Base-by-base conservation (phyloP, 352 stramenopile genomes). In the Globisporangium viniferum region DNA sequence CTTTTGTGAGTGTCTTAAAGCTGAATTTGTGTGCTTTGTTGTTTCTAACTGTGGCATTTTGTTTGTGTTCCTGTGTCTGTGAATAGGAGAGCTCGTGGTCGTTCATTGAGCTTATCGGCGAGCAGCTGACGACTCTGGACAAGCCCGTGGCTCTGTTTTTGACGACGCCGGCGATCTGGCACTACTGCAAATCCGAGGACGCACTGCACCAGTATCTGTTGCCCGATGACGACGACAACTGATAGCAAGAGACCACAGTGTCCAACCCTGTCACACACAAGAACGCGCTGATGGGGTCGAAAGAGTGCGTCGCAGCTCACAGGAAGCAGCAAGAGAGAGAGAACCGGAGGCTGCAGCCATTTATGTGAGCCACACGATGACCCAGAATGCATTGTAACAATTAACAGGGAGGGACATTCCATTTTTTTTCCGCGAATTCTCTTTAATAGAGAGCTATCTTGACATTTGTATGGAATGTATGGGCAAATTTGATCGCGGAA, bases 121-220 rank as follows among this genome's bases (percentile, higher is more conserved):
- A 79, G 57, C 92, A 94, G 67, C 74, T 96, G 7, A 65, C 74
- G 68, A 79, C 74, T 14, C 74, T 96, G 14, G 80, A 86, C 63
- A 81, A 77, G 58, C 89, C 82, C 24, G 81, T 92, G 44, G 79
- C 75, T 39, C 66, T 92, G 14, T 96, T 96, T 65, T 68, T 91
- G 49, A 78, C 77, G 31, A 82, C 78, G 1, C 86, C 84, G 5
- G 88, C 83, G 55, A 51, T 94, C 33, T 96, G 84, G 78, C 88
- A 96, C 73, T 96, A 90, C 69, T 93, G 86, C 82, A 90, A 92
- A 68, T 80, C 80, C 1, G 84, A 94, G 66, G 81, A 92, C 56
- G 81, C 79, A 56, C 81, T 94, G 73, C 78, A 88, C 72, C 81
- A 92, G 59, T 94, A 93, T 60, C 64, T 94, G 67, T 73, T 92